A percentile compares a stretch with the other conserved stretches of the same genome.
These are phyloP conservation scores for Ophiostoma triangulosporum DNA, from an alignment of 2,329 filamentous ascomycete species.

Conservation along the genomic window DNA sequence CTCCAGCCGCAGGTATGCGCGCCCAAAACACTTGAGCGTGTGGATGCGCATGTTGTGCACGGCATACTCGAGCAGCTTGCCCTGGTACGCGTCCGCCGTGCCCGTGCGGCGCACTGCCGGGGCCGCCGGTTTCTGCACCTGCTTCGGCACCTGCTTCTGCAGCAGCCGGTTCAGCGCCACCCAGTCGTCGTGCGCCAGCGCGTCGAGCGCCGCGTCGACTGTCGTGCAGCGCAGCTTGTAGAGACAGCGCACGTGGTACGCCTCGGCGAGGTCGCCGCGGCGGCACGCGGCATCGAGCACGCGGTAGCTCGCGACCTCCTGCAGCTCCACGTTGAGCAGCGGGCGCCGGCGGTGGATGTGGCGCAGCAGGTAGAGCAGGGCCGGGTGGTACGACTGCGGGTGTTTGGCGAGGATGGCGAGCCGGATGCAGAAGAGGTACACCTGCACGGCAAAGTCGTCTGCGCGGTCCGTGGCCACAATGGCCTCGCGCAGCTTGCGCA, in stretches of 20 bases:
- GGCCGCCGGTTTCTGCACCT: conserved; percentile 14
- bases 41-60: conserved; percentile 61
- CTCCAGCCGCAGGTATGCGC: conserved; percentile 58
- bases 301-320: conserved; percentile 68
- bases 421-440: conserved; percentile 84
- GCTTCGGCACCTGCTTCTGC: conserved; percentile 18
- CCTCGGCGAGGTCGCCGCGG: conserved; percentile 58
- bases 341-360: conserved; percentile 54
- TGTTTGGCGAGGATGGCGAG: conserved; percentile 68
- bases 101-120: not conserved
- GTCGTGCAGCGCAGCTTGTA: conserved; percentile 53
- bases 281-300: conserved; percentile 84
- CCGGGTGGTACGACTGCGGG: conserved; percentile 80
- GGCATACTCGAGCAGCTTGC: conserved; percentile 68
- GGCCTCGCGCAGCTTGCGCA: conserved; percentile 85
- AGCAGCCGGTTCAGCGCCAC: conserved; percentile 60
- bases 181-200: conserved; percentile 73
- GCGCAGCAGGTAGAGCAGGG: conserved; percentile 65
- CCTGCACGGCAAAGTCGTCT: conserved; percentile 74
- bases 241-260: conserved; percentile 49
- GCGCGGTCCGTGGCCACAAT: conserved; percentile 64
- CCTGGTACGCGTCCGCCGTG: conserved; percentile 65
- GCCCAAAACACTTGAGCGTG: conserved; percentile 74
- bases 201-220: conserved; percentile 53
- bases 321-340: conserved; percentile 57